Percentiles rank a stretch among this genome's conserved stretches.
These are phyloP conservation scores for Polytrichum commune DNA, from an alignment of 225 moss, liverwort and hornwort species.

Conservation along the genomic window DNA sequence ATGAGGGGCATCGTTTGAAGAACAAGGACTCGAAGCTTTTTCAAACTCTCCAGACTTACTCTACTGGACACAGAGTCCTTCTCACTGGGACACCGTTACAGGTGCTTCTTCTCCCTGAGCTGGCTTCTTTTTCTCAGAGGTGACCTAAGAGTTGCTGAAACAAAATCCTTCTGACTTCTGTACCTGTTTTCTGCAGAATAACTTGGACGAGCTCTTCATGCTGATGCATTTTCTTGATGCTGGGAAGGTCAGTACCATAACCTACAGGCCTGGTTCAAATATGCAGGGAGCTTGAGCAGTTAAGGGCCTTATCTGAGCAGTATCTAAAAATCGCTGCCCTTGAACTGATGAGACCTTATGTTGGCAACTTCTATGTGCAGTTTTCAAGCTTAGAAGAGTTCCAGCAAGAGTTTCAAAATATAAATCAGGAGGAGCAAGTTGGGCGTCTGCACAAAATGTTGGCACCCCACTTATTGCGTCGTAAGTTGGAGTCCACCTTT, in stretches of 20 bases:
- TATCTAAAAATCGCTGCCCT: too few species aligned
- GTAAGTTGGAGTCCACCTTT: conserved; percentile 35
- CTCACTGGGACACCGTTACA: conserved; percentile 90
- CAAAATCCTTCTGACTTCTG: background rate
- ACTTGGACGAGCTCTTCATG: conserved; percentile 86
- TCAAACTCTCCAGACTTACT: conserved; percentile 74
- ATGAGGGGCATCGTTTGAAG: conserved; percentile 91
- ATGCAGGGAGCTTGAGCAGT: background rate
- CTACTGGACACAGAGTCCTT: conserved; percentile 75
- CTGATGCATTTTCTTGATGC: conserved; percentile 91
- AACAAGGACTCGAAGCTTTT: conserved; percentile 94
- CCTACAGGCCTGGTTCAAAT: background rate
- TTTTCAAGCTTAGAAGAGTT: conserved; percentile 86
- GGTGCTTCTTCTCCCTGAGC: conserved; percentile 29
- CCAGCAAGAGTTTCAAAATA: conserved; percentile 86
- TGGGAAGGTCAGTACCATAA: conserved; percentile 58
- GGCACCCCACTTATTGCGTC: conserved; percentile 74
- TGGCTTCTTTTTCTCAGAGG: background rate
- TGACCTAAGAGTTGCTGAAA: background rate
- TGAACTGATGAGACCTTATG: background rate
- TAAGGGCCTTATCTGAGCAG: too few species aligned
- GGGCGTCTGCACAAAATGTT: conserved; percentile 78
- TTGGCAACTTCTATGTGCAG: conserved; percentile 31
- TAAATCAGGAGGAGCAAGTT: conserved; percentile 96
- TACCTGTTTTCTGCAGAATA: conserved; percentile 50